phyloP scores from a whole-genome alignment of 306 rosid genomes.

The Glycine tomentella region DNA sequence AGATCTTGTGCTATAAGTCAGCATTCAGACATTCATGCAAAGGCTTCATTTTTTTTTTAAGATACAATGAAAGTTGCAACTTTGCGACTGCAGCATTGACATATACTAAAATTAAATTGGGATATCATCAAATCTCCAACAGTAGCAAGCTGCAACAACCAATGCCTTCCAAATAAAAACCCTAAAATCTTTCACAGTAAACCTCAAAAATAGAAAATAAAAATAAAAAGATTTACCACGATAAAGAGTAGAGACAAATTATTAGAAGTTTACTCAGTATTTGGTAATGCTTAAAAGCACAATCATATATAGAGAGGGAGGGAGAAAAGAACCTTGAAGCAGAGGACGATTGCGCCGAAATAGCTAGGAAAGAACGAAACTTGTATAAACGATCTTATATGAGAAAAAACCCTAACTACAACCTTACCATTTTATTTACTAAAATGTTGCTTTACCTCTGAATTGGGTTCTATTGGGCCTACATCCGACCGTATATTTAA shows the following conservation, averaged over 20 bases:
- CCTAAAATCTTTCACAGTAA: background rate
- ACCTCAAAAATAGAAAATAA: background rate
- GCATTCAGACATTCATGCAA: background rate
- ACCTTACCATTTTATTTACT: background rate
- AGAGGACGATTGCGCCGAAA: constrained; percentile 10
- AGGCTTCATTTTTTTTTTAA: background rate
- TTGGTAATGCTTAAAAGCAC: background rate
- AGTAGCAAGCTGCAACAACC: background rate
- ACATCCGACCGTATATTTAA: too few species aligned
- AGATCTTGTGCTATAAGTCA: background rate
- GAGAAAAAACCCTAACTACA: background rate
- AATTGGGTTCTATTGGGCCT: background rate
- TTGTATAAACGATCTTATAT: background rate
- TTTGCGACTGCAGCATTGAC: background rate
- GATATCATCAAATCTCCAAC: background rate
- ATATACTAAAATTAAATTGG: background rate
- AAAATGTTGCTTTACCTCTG: background rate
- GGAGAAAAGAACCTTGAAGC: background rate
- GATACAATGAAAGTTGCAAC: background rate
- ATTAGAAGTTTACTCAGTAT: background rate
- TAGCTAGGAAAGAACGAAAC: background rate
- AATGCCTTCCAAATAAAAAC: background rate
- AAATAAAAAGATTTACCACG: background rate
- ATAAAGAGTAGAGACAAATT: background rate
- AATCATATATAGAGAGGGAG: background rate